Evolutionary conservation across 208 protist genomes (phyloP), one percentile per base, ranked within the genome.

Genomic region (Acanthamoeba comandoni): DNA sequence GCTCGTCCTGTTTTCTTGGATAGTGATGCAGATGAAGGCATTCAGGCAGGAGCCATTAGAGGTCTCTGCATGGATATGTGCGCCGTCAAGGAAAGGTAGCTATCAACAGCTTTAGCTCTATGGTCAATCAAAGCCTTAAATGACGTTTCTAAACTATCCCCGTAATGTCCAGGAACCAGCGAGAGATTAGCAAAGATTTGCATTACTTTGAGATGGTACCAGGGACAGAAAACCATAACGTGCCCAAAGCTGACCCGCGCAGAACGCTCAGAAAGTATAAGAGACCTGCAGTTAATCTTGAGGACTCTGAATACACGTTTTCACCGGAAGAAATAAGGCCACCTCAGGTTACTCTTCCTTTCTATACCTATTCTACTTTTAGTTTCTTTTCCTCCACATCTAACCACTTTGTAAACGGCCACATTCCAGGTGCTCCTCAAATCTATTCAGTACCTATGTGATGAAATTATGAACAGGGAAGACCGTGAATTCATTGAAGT

Each of bases 121-220:
- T 43, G 35, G 35, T 5, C 35, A 43, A 43, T n/a, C 35, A 43
- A 43, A 5, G 35, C 35, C 5, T 35, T 39, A 19, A 64, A 85
- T 67, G 9, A 29, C 5, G 48, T 22, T 52, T 24, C 9, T 26
- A 26, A 77, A 35, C 26, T 2, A 5, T 17, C 11, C 1, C 17
- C 24, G n/a, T 80, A 12, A 60, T 11, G 22, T 2, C 8, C 65
- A 80, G 71, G 29, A 48, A 86, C 19, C 55, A 86, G 55, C 51
- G 77, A 24, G 77, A 86, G 35, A 51, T 49, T 15, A 69, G 77
- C 26, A 86, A 26, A n/a, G 77, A 29, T n/a, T 58, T 86, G 12
- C 60, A 58, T 58, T 19, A 69, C 19, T 86, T 86, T 29, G 77
- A 86, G 77, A 86, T 86, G 77, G 77, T 69, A 9, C 26, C n/a